Conservation (phyloP, 1,284 basidiomycete species). For the Cerrena zonata region DNA sequence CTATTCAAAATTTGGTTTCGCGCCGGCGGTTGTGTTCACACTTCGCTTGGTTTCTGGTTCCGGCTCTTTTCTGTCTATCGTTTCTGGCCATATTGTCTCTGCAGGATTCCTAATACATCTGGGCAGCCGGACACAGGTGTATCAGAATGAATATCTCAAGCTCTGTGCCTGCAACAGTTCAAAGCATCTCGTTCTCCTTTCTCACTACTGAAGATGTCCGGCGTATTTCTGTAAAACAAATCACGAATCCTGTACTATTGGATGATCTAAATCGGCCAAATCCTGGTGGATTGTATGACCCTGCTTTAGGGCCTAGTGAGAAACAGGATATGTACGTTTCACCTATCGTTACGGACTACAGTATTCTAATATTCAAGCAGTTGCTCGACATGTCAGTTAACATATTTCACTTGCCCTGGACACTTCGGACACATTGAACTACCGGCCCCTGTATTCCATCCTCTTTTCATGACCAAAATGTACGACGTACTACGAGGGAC, state of each 20-base stretch:
- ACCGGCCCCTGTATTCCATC: slow-evolving; percentile 92
- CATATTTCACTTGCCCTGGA: slow-evolving; percentile 91
- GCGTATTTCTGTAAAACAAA: slow-evolving; percentile 93
- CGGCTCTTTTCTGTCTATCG: not conserved
- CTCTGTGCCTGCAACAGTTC: slow-evolving; percentile 79
- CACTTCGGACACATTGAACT: slow-evolving; percentile 99
- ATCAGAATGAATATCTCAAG: slow-evolving; percentile 85
- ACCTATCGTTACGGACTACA: not conserved
- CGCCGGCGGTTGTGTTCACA: not conserved
- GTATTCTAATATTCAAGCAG: slow-evolving; percentile 37
- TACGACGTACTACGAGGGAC: slow-evolving; percentile 83
- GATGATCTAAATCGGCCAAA: slow-evolving; percentile 93
- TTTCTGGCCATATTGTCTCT: not conserved
- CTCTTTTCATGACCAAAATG: slow-evolving; percentile 91
- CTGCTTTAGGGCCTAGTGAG: slow-evolving; percentile 87
- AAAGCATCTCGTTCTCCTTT: slow-evolving; percentile 90
- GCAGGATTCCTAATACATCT: not conserved
- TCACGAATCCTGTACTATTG: slow-evolving; percentile 88
- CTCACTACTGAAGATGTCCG: slow-evolving; percentile 87
- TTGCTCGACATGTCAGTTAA: slow-evolving; percentile 89
- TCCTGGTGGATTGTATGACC: slow-evolving; percentile 90
- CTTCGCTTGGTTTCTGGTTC: not conserved
- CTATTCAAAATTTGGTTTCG: not conserved
- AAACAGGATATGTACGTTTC: slow-evolving; percentile 79
- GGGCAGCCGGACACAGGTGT: not conserved